Percentiles rank a stretch among this genome's conserved stretches.
phyloP scores from a whole-genome alignment of 2,329 filamentous ascomycete species.

The Thermothelomyces thermophilus region DNA sequence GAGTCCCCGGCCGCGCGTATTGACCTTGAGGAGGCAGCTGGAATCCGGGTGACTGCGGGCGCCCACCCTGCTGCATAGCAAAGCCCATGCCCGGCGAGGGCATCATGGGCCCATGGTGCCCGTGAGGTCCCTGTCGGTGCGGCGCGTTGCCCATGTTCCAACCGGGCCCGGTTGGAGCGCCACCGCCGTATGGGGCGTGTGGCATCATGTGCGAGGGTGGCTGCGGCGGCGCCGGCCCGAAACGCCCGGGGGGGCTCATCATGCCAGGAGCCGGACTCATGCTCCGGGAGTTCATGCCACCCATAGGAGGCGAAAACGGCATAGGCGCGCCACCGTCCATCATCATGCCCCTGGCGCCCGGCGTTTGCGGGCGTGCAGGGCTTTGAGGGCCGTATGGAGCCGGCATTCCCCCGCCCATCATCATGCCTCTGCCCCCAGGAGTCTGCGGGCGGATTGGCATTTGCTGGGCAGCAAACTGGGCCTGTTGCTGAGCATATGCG shows the following conservation, averaged over 20 bases:
- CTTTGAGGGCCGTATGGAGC: not conserved
- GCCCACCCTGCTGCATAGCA: slow-evolving; percentile 7
- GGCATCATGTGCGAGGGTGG: slow-evolving; percentile 21
- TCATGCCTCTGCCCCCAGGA: slow-evolving; percentile 23
- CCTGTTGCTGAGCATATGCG: slow-evolving; percentile 30
- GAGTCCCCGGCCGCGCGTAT: slow-evolving; percentile 25
- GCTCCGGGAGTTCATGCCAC: slow-evolving; percentile 18
- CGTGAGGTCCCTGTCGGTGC: slow-evolving; percentile 12
- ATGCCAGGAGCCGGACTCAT: slow-evolving; percentile 24
- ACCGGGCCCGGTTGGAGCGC: slow-evolving; percentile 8
- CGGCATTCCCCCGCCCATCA: slow-evolving; percentile 6
- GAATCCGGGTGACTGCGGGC: slow-evolving; percentile 21
- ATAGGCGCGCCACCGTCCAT: slow-evolving; percentile 20
- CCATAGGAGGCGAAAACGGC: slow-evolving; percentile 24
- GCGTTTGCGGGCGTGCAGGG: slow-evolving; percentile 4
- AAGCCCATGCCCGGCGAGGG: slow-evolving; percentile 5
- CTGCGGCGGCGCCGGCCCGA: slow-evolving; percentile 8
- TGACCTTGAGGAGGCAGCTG: slow-evolving; percentile 25
- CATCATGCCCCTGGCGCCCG: slow-evolving; percentile 2
- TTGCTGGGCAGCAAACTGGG: slow-evolving; percentile 26
- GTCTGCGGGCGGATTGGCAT: slow-evolving; percentile 19
- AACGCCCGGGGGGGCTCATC: not conserved
- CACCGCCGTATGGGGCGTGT: slow-evolving; percentile 15
- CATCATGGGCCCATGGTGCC: slow-evolving; percentile 17
- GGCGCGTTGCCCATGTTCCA: slow-evolving; percentile 19